Percentiles rank a stretch among this genome's conserved stretches.
These are phyloP conservation scores for Globisporangium acanthophoron DNA, from an alignment of 352 stramenopile species.

Conservation along the genomic window DNA sequence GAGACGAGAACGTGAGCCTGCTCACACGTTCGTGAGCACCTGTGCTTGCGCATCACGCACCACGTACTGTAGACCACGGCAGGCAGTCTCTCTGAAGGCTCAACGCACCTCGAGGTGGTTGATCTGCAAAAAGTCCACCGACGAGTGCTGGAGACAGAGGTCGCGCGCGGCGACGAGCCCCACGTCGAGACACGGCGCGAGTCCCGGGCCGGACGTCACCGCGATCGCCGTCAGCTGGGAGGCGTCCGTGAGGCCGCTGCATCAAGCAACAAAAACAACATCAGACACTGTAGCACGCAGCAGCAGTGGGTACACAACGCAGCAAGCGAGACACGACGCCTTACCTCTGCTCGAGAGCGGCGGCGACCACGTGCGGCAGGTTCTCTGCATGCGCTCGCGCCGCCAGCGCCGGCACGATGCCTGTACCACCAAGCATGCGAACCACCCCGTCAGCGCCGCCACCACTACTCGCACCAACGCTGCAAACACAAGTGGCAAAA, in stretches of 20 bases:
- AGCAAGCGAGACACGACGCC: too few species aligned
- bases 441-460: neutral
- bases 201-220: slow-evolving; percentile 94
- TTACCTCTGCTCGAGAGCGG: slow-evolving; percentile 86
- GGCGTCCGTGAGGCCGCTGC: slow-evolving; percentile 59
- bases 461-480: neutral
- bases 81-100: too few species aligned
- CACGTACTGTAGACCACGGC: too few species aligned
- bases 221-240: slow-evolving; percentile 92
- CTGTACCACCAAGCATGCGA: slow-evolving; percentile 20
- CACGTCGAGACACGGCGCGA: slow-evolving; percentile 97
- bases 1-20: slow-evolving; percentile 95
- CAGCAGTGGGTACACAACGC: too few species aligned
- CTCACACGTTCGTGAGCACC: neutral
- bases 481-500: neutral
- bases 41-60: too few species aligned
- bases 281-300: too few species aligned
- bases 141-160: slow-evolving; percentile 79
- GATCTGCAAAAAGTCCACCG: slow-evolving; percentile 93
- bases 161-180: slow-evolving; percentile 78
- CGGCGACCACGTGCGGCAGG: slow-evolving; percentile 91
- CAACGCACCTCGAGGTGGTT: slow-evolving; percentile 94
- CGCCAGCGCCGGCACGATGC: slow-evolving; percentile 95
- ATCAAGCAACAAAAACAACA: neutral
- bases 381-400: slow-evolving; percentile 92